Evolutionary conservation across 2,329 filamentous ascomycete genomes (phyloP).

Genomic region (Aureobasidium vineae): DNA sequence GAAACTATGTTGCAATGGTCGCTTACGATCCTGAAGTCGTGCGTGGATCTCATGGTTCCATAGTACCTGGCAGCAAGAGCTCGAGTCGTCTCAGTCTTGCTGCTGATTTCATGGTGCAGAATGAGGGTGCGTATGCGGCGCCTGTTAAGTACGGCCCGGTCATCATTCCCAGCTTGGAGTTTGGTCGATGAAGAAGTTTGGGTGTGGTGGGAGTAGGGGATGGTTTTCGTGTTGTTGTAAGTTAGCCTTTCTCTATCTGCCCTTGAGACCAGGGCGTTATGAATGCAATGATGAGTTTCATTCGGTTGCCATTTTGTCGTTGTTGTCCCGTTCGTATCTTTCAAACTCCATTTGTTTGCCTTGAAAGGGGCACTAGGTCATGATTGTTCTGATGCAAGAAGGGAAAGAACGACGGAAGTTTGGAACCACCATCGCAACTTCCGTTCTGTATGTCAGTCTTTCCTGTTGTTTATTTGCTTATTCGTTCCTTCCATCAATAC

Average conservation of each 20-base stretch:
- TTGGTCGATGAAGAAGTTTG: conserved; percentile 36
- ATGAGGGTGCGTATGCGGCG: conserved; percentile 73
- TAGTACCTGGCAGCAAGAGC: conserved; percentile 33
- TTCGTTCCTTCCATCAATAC: too few species aligned
- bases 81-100: conserved; percentile 69
- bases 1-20: conserved; percentile 93
- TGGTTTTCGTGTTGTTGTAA: neutral
- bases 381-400: too few species aligned
- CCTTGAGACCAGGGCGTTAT: neutral
- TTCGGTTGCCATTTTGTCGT: neutral
- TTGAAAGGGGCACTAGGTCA: too few species aligned
- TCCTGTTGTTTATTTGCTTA: neutral
- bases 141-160: conserved; percentile 97
- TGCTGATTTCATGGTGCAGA: conserved; percentile 96
- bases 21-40: conserved; percentile 86
- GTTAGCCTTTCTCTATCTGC: neutral
- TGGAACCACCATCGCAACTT: neutral
- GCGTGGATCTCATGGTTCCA: conserved; percentile 39
- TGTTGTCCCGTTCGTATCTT: neutral
- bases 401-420: too few species aligned
- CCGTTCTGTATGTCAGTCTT: neutral
- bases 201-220: neutral
- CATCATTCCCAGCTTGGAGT: conserved; percentile 72
- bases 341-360: too few species aligned
- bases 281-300: neutral